These are phyloP conservation scores for Colletotrichum paranaense DNA, from an alignment of 2,329 filamentous ascomycete species.

Conservation along the genomic window DNA sequence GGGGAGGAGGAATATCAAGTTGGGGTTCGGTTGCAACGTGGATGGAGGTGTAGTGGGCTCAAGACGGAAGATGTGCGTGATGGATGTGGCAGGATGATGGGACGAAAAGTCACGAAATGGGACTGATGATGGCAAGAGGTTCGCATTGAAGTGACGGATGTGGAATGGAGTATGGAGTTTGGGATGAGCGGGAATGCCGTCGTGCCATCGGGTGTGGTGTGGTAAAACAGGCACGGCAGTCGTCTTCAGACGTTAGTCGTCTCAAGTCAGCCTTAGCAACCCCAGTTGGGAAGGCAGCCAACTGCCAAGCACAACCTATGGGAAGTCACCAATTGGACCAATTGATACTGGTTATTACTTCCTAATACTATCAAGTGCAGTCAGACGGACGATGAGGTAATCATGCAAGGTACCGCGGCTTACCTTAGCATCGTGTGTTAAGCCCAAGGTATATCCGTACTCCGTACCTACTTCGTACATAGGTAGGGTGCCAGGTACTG, in stretches of 20 bases:
- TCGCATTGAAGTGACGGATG: not conserved
- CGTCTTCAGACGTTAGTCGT: conserved; percentile 32
- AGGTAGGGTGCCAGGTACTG: too few species aligned
- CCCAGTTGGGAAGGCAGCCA: not conserved
- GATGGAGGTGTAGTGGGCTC: not conserved
- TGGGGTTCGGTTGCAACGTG: not conserved
- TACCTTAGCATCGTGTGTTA: not conserved
- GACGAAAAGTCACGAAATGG: not conserved
- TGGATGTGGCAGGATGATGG: not conserved
- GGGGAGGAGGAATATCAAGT: not conserved
- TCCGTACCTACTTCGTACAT: not conserved
- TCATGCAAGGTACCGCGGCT: not conserved
- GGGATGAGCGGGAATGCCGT: conserved; percentile 30
- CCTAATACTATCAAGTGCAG: not conserved
- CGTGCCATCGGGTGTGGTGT: conserved; percentile 16
- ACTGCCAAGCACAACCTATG: not conserved
- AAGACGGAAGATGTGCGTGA: not conserved
- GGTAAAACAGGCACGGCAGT: conserved; percentile 27
- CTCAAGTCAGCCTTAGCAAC: conserved; percentile 27
- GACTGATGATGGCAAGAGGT: not conserved
- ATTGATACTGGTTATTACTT: too few species aligned
- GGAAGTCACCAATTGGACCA: not conserved
- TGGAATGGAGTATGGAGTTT: not conserved
- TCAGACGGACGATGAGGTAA: not conserved
- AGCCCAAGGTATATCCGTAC: too few species aligned